These are phyloP conservation scores for Boechera stricta DNA, from an alignment of 345 rosid genomes.

Conservation along the genomic window DNA sequence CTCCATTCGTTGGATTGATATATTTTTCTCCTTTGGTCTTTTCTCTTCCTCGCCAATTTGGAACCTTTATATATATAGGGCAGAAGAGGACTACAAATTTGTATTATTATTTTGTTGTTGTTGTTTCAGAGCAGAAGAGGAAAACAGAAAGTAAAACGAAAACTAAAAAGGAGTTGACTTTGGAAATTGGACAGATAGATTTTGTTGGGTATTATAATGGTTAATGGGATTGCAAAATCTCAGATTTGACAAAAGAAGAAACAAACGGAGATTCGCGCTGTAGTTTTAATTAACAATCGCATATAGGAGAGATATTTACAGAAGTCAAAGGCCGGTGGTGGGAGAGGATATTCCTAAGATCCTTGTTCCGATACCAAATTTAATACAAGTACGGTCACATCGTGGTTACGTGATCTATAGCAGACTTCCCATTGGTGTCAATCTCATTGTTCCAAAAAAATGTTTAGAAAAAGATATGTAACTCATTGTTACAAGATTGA, in stretches of 20 bases:
- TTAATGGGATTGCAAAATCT: conserved; percentile 25
- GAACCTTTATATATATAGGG: conserved; percentile 23
- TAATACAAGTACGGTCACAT: conserved; percentile 32
- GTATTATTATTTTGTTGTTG: neutral
- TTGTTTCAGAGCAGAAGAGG: neutral
- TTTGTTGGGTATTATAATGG: conserved; percentile 22
- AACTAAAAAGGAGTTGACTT: conserved; percentile 42
- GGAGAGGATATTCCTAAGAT: conserved; percentile 41
- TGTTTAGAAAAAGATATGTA: too few species aligned
- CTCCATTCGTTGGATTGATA: conserved; percentile 36
- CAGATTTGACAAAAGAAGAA: conserved; percentile 17
- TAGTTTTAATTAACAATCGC: conserved; percentile 7
- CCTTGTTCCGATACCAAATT: conserved; percentile 20
- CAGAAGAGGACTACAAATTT: neutral
- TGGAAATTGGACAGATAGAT: conserved; percentile 26
- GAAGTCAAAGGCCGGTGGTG: conserved; percentile 32
- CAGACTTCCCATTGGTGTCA: neutral
- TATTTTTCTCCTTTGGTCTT: neutral
- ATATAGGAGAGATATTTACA: neutral
- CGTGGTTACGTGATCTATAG: conserved; percentile 39
- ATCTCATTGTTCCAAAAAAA: neutral
- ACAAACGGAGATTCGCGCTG: conserved; percentile 26
- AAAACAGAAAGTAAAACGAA: conserved; percentile 24
- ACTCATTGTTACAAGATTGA: too few species aligned
- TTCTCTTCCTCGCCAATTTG: conserved; percentile 6